Evolutionary conservation across 75 land plant genomes (phyloP).

Genomic region (Pseudotsuga menziesii): DNA sequence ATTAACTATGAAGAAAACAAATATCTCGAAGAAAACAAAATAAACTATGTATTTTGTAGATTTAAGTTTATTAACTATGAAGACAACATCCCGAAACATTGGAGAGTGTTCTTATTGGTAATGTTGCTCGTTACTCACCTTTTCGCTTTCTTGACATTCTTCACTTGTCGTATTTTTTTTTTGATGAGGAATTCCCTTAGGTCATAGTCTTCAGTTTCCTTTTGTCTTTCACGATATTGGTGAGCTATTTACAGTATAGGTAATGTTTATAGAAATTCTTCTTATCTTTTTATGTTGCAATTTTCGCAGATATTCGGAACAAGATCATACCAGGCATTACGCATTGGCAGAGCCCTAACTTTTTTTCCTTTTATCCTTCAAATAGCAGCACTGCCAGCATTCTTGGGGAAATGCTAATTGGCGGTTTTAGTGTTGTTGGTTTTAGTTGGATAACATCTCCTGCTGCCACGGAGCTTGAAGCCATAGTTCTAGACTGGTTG

Average conservation of each 20-base stretch:
- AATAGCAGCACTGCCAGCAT: slow-evolving; percentile 87
- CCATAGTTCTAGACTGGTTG: slow-evolving; percentile 87
- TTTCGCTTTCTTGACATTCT: neutral
- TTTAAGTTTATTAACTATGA: too few species aligned
- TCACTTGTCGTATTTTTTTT: neutral
- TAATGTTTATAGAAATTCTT: neutral
- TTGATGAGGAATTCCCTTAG: neutral
- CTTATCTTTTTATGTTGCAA: neutral
- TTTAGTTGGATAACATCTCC: slow-evolving; percentile 96
- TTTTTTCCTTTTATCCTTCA: slow-evolving; percentile 83
- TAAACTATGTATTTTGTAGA: too few species aligned
- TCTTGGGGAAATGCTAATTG: slow-evolving; percentile 94
- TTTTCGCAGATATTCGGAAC: slow-evolving; percentile 48
- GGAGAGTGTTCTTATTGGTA: slow-evolving; percentile 63
- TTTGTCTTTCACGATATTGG: neutral
- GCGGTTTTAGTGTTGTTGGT: slow-evolving; percentile 75
- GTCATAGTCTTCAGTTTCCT: neutral
- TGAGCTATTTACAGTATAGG: neutral
- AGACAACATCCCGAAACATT: slow-evolving; percentile 61
- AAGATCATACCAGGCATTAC: slow-evolving; percentile 87
- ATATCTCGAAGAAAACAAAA: neutral
- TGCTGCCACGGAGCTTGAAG: slow-evolving; percentile 92
- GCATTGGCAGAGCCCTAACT: slow-evolving; percentile 95
- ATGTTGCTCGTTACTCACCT: neutral
- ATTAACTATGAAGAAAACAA: too few species aligned